Percentiles rank a stretch among this genome's conserved stretches.
phyloP scores from a whole-genome alignment of 441 rosid genomes.

The Adansonia rubrostipa region DNA sequence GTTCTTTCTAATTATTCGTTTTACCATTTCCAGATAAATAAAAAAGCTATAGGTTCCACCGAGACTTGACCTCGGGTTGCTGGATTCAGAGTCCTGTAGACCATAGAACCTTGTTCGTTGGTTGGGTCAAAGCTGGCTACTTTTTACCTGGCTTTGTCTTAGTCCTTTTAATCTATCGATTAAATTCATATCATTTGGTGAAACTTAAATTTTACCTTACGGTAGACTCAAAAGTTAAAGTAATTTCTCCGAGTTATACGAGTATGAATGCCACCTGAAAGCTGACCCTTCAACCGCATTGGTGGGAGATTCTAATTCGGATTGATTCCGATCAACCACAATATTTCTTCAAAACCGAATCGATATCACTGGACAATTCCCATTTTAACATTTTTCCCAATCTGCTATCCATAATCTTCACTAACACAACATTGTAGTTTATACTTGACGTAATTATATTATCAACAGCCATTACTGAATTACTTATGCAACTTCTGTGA shows the following conservation, averaged over 20 bases:
- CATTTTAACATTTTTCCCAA: too few relatives aligned
- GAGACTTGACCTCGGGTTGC: conserved; percentile 63
- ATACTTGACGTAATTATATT: background rate
- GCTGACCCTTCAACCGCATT: conserved; percentile 29
- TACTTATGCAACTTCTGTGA: background rate
- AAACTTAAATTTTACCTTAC: background rate
- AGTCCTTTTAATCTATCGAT: too few relatives aligned
- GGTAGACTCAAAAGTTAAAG: background rate
- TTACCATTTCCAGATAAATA: background rate
- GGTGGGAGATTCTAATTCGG: conserved; percentile 23
- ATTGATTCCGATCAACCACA: too few relatives aligned
- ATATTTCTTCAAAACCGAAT: too few relatives aligned
- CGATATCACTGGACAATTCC: too few relatives aligned
- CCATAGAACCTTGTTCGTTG: conserved; percentile 46
- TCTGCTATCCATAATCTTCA: too few relatives aligned
- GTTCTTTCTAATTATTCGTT: too few relatives aligned
- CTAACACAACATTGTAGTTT: background rate
- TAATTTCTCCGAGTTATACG: background rate
- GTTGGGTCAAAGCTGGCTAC: too few relatives aligned
- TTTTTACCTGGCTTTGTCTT: too few relatives aligned
- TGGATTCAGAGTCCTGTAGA: conserved; percentile 54
- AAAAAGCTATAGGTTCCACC: conserved; percentile 47
- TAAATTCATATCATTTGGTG: background rate
- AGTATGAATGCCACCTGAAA: conserved; percentile 42
- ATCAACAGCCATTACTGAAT: background rate